Conservation (phyloP, 2,329 filamentous ascomycete species). For the Talaromyces funiculosus region DNA sequence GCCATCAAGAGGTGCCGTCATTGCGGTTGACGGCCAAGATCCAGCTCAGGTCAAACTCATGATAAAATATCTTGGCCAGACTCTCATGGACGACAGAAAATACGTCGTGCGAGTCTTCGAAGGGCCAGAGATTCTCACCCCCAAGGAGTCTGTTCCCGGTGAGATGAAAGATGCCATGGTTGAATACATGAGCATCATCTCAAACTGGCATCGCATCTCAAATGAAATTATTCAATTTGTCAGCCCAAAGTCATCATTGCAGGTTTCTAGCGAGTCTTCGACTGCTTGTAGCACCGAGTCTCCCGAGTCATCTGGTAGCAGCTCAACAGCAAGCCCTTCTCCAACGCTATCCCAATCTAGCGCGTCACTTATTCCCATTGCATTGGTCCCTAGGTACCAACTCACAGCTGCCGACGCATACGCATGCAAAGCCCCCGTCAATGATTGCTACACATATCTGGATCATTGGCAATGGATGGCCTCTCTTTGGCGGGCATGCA, state of each 20-base stretch:
- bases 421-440: conserved; percentile 66
- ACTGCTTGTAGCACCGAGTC: conserved; percentile 9
- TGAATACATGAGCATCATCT: conserved; percentile 63
- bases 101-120: conserved; percentile 47
- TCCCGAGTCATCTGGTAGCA: conserved; percentile 18
- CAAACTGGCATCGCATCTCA: conserved; percentile 70
- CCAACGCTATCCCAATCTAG: conserved; percentile 1
- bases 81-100: conserved; percentile 48
- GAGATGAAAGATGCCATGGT: conserved; percentile 43
- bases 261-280: conserved; percentile 15
- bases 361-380: conserved; percentile 53
- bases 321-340: conserved; percentile 16
- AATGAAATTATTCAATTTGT: conserved; percentile 61
- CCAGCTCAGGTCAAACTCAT: conserved; percentile 59
- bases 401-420: conserved; percentile 72
- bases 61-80: conserved; percentile 56
- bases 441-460: conserved; percentile 70
- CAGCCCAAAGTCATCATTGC: conserved; percentile 27
- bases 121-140: conserved; percentile 34
- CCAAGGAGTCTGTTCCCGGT: conserved; percentile 20
- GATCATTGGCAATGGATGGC: conserved; percentile 99
- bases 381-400: conserved; percentile 73
- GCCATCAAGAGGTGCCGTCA: conserved; percentile 64
- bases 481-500: conserved; percentile 80
- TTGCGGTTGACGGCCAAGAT: conserved; percentile 75